These are phyloP conservation scores for Pyrus hybrid DNA, from an alignment of 331 rosid species.

Conservation along the genomic window DNA sequence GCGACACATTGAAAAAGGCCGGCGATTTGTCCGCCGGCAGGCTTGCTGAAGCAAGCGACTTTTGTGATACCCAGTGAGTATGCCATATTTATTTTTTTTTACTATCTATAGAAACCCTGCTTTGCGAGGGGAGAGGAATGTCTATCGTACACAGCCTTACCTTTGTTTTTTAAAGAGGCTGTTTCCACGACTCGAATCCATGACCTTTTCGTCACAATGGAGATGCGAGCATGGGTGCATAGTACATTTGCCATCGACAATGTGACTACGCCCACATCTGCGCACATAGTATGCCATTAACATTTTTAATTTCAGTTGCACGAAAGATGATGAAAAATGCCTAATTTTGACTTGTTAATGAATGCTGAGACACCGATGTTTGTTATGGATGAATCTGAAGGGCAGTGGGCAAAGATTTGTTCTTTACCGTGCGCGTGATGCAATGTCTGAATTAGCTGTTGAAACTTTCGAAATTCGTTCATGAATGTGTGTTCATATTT, in stretches of 20 bases:
- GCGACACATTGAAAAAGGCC: conserved; percentile 82
- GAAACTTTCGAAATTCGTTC: not conserved
- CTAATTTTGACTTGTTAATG: too few relatives aligned
- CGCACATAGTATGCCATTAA: conserved; percentile 16
- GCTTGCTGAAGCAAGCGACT: conserved; percentile 49
- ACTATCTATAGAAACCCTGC: too few relatives aligned
- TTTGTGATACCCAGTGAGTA: conserved; percentile 30
- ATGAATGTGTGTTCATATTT: conserved; percentile 26
- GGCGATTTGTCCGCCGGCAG: conserved; percentile 53
- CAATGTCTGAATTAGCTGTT: not conserved
- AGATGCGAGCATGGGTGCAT: not conserved
- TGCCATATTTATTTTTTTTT: not conserved
- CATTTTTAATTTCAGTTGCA: not conserved
- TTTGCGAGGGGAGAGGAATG: too few relatives aligned
- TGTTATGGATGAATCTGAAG: not conserved
- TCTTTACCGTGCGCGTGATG: not conserved
- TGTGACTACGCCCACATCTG: not conserved
- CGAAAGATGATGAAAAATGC: not conserved
- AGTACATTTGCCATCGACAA: not conserved
- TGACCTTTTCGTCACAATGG: too few relatives aligned
- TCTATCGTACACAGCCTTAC: too few relatives aligned
- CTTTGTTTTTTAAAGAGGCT: too few relatives aligned
- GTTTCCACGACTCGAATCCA: too few relatives aligned
- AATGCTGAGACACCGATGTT: too few relatives aligned
- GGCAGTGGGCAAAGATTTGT: not conserved